Evolutionary conservation across 208 protist species (phyloP), one percentile per base, ranked within the genome.

Genomic region (Leishmania lainsoni): DNA sequence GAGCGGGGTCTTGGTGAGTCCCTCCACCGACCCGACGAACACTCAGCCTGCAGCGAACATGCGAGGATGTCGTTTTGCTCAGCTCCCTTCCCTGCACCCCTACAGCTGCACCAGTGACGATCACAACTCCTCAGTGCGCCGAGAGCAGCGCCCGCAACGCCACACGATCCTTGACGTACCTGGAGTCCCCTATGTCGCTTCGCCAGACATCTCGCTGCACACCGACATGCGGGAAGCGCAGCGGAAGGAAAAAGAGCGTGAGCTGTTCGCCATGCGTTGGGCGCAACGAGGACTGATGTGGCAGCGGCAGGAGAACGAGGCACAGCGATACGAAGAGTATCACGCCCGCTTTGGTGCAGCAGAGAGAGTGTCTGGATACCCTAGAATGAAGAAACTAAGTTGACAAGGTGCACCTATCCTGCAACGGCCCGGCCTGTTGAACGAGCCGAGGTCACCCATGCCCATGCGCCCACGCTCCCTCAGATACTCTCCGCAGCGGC

Each of bases 241-340:
- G n/a, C 59, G 26, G 32, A 89, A 85, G 78, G 71, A 86, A 69
- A 69, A 65, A 56, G 70, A 72, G 65, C 81, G 75, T 26, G 79
- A 80, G 1, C 61, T 35, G 26, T 81, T 81, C 52, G 39, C 83
- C n/a, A 52, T 75, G 69, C 75, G 56, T 32, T 89, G 85, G 85
- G 85, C 85, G n/a, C 61, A 45, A 81, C 72, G 85, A 16, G 85
- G 85, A 0, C 56, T 89, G 51, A 20, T 76, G 54, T 79, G 77
- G 81, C 77, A 89, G 79, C 72, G 65, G 54, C 79, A 86, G 45
- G 85, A 89, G 74, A 39, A 42, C 49, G 75, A 81, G 29, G 85
- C 81, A 29, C 85, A 86, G 71, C 29, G 82, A 39, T 66, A 65
- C 20, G 85, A 83, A 22, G 52, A 79, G 42, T 22, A 51, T 12